A percentile compares a stretch with the other conserved stretches of the same genome.
These are phyloP conservation scores for Microdochium trichocladiopsis DNA, from an alignment of 2,329 filamentous ascomycete species.

Conservation along the genomic window DNA sequence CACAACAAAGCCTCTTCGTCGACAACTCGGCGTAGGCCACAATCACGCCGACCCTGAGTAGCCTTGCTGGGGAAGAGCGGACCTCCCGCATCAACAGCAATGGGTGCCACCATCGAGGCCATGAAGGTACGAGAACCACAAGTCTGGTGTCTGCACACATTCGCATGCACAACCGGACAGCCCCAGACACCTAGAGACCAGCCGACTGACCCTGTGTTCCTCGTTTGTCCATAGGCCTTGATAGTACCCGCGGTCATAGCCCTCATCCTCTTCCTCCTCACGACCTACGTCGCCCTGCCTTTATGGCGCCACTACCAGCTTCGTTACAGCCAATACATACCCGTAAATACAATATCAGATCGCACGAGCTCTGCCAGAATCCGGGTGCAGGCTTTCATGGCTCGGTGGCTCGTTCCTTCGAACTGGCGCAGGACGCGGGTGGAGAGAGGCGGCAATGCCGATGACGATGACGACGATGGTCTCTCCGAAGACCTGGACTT, in stretches of 20 bases:
- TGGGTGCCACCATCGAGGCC: constrained; percentile 7
- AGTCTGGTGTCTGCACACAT: background rate
- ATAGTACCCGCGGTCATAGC: constrained; percentile 66
- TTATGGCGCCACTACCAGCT: constrained; percentile 63
- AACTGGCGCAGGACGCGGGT: constrained; percentile 38
- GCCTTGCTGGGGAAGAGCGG: background rate
- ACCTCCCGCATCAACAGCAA: background rate
- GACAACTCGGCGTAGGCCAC: background rate
- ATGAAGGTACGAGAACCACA: constrained; percentile 24
- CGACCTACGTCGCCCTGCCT: constrained; percentile 60
- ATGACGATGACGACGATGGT: constrained; percentile 38
- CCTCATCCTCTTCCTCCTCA: constrained; percentile 57
- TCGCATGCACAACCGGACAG: background rate
- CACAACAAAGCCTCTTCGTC: background rate
- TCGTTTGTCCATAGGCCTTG: constrained; percentile 46
- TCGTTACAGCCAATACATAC: constrained; percentile 69
- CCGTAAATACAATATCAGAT: constrained; percentile 55
- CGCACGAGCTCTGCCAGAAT: constrained; percentile 48
- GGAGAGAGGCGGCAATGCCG: constrained; percentile 30
- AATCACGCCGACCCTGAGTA: background rate
- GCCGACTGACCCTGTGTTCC: background rate
- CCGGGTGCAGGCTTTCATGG: constrained; percentile 35
- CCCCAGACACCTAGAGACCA: background rate
- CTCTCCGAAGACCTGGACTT: constrained; percentile 15
- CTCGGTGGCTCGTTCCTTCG: constrained; percentile 34